Base-by-base conservation (phyloP, 208 protist species). In the Entamoeba invadens region DNA sequence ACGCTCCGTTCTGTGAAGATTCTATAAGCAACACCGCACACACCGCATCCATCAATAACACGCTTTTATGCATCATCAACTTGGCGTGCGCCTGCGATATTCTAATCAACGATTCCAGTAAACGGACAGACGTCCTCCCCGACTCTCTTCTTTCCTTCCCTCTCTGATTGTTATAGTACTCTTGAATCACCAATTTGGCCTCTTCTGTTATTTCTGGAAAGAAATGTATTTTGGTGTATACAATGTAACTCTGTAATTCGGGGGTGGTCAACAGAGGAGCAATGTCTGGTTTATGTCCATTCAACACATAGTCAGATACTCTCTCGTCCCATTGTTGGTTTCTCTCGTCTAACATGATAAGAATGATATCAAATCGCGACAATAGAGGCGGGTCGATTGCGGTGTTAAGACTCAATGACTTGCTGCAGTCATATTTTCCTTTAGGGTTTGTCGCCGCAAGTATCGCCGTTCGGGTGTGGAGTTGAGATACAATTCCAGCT, bases 361-460 rank as follows among this genome's bases (percentile, higher is more conserved):
- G 98, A 93, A 98, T 98, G 68, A 98, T 94, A 95, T 98, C 98
- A 92, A 97, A 98, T 95, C 98, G 94, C 94, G 98, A 98, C 95
- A 99, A 94, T 96, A 99, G 99, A 2, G 99, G 97, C 21, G 96
- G 91, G 14, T 94, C 95, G 44, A 98, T 95, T 44, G 96, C 96
- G 31, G 95, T 91, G 46, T 95, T 97, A 45, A 95, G 57, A 45
- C 44, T 94, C 42, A 99, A 94, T 21, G 97, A 92, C 44, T 95
- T 96, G 3, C 45, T 94, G 2, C 45, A 45, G 47, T 96, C 95
- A 91, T 96, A 97, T 21, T 91, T 96, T 87, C 98, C 98, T 21
- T 97, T 98, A 12, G 99, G 99, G 95, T 99, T 99, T 45, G 98
- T 97, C 10, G 98, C 98, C 0, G 98, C 98, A 16, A 99, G 96